phyloP scores from a whole-genome alignment of 345 rosid genomes.

The Eucalyptus pauciflora region DNA sequence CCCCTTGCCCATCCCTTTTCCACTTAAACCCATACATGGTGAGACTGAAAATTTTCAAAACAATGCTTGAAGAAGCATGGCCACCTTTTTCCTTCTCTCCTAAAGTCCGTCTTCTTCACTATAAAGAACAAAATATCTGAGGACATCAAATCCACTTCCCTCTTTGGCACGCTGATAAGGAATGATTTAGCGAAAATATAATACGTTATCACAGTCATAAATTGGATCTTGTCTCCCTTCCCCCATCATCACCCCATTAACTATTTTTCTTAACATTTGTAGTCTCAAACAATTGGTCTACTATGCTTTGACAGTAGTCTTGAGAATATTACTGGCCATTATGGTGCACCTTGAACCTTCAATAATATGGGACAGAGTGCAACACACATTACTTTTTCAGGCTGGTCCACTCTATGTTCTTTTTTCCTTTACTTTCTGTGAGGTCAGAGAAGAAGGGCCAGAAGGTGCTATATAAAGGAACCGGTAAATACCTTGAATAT shows the following conservation, averaged over 20 bases:
- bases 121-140: background rate
- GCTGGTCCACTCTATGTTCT: background rate
- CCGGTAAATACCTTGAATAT: conserved; percentile 51
- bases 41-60: background rate
- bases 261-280: background rate
- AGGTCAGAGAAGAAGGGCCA: background rate
- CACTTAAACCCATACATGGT: background rate
- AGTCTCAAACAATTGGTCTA: background rate
- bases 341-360: background rate
- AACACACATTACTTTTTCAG: background rate
- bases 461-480: background rate
- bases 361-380: background rate
- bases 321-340: background rate
- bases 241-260: background rate
- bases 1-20: background rate
- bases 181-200: background rate
- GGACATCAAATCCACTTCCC: background rate
- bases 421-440: background rate
- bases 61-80: background rate
- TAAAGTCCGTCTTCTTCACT: background rate
- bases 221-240: background rate
- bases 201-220: background rate
- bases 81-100: background rate
- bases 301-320: background rate
- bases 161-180: background rate